Percentiles rank a stretch among this genome's conserved stretches.
phyloP scores from a whole-genome alignment of 805 yeast species.

The Sugiyamaella floridensis region DNA sequence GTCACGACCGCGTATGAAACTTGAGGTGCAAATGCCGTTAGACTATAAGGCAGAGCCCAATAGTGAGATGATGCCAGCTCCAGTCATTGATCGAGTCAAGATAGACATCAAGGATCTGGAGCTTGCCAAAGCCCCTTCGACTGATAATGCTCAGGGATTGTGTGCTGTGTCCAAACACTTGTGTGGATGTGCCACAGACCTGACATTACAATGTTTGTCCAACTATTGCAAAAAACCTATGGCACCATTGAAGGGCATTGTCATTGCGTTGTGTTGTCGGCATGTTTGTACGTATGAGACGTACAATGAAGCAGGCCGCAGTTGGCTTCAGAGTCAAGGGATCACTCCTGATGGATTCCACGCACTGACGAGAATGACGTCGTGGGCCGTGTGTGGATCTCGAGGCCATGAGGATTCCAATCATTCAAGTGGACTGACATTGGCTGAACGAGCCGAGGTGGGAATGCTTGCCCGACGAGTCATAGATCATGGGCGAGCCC shows the following conservation, averaged over 20 bases:
- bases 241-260: constrained; percentile 40
- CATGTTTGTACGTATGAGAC: constrained; percentile 67
- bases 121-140: constrained; percentile 39
- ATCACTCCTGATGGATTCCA: constrained; percentile 30
- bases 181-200: constrained; percentile 91
- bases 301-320: constrained; percentile 43
- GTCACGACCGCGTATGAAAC: constrained; percentile 68
- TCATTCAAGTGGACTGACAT: constrained; percentile 35
- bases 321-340: constrained; percentile 30
- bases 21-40: constrained; percentile 58
- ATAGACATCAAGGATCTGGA: constrained; percentile 75
- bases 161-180: constrained; percentile 77
- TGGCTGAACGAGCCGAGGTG: constrained; percentile 37
- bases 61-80: constrained; percentile 1
- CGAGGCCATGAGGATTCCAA: constrained; percentile 34
- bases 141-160: constrained; percentile 4
- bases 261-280: constrained; percentile 91
- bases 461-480: constrained; percentile 68
- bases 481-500: constrained; percentile 64
- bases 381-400: constrained; percentile 85
- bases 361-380: constrained; percentile 54
- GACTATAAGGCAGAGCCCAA: constrained; percentile 35
- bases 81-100: constrained; percentile 44
- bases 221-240: constrained; percentile 25
- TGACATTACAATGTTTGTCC: constrained; percentile 61